phyloP scores from a whole-genome alignment of 345 rosid genomes.

The Melaleuca alternifolia region DNA sequence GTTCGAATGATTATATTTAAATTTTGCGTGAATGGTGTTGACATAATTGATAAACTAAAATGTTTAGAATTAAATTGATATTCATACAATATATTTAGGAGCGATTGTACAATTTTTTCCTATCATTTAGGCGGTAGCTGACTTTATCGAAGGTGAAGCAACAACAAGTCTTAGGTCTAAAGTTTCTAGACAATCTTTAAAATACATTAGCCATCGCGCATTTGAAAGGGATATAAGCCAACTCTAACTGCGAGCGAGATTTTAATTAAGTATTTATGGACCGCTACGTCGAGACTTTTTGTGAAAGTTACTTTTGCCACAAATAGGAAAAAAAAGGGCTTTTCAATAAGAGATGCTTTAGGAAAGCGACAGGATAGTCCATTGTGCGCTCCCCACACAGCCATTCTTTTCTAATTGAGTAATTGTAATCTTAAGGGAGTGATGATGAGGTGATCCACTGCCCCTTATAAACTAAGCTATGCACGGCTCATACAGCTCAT shows the following conservation, averaged over 20 bases:
- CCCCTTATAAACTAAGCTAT: neutral
- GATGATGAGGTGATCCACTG: neutral
- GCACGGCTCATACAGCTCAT: neutral
- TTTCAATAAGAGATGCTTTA: neutral
- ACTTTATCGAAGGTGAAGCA: neutral
- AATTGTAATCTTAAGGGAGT: neutral
- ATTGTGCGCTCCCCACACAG: neutral
- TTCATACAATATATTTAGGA: neutral
- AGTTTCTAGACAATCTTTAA: neutral
- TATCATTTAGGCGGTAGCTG: neutral
- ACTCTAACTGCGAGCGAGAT: neutral
- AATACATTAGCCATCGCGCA: neutral
- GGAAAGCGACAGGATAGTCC: neutral
- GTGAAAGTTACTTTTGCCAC: neutral
- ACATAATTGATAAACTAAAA: neutral
- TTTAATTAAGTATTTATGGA: neutral
- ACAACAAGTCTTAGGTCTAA: neutral
- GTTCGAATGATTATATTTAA: neutral
- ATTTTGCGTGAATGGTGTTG: neutral
- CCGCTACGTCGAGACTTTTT: neutral
- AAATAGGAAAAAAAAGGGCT: neutral
- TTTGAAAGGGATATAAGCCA: neutral
- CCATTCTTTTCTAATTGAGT: neutral
- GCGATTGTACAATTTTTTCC: rapidly evolving
- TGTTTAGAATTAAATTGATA: neutral